Evolutionary conservation across 148 eudicot species (phyloP), one percentile per base, ranked within the genome.

Genomic region (Rhododendron simsii): DNA sequence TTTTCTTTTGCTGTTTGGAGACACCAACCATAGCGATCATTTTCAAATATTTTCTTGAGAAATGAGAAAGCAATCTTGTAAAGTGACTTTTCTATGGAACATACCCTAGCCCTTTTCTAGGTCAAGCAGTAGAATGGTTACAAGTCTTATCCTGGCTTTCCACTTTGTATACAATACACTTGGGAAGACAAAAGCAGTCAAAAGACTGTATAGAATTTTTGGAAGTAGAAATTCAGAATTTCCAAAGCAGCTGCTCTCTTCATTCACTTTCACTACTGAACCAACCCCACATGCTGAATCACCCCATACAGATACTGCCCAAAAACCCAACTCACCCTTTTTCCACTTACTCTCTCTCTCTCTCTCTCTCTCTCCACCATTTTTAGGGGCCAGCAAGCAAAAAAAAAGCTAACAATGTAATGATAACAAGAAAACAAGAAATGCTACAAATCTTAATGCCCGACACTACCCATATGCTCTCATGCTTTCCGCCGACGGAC

Each of bases 71-170:
- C 81, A 80, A 80, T 39, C 85, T 21, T 75, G 78, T 59, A 86
- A 89, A 86, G 88, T 75, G 84, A 83, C 89, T 89, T 89, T 89
- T 71, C 87, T 77, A 67, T 67, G 80, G 89, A 85, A 87, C 86
- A 78, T 47, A 87, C 83, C 39, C 81, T 83, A 83, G 75, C 65
- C 84, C 16, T 84, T 67, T 75, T 89, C 30, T 75, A 5, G 67
- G 45, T 51, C 23, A 83, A 53, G 82, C 26, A 33, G 35, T 59
- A 35, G 37, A 55, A 84, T 15, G 80, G 78, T 37, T 81, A 76
- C 9, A 81, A 41, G 16, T 63, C 71, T 82, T 55, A 12, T 71
- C 53, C 77, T 89, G 37, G 35, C 21, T 82, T 80, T 82, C 78
- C 79, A 78, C 86, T 85, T 87, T 87, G 44, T 78, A 33, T 39